These are phyloP conservation scores for Albifimbria verrucaria DNA, from an alignment of 2,329 filamentous ascomycete species.

Conservation along the genomic window DNA sequence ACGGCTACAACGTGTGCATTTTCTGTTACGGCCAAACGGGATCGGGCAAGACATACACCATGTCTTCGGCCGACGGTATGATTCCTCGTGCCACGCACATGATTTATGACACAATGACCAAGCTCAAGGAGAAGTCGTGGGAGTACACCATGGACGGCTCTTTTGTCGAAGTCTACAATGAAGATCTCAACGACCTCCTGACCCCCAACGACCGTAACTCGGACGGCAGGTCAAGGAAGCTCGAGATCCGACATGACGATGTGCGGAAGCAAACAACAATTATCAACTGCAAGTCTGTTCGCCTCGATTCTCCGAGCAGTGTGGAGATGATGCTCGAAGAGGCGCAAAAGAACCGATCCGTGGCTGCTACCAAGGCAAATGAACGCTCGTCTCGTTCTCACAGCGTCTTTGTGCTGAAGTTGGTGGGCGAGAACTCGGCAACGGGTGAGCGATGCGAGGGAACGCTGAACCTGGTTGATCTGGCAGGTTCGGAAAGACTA, in stretches of 20 bases:
- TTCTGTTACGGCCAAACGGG: slow-evolving; percentile 98
- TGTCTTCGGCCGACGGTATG: slow-evolving; percentile 90
- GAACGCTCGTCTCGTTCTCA: slow-evolving; percentile 92
- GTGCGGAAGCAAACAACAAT: slow-evolving; percentile 77
- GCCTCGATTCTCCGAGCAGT: slow-evolving; percentile 73
- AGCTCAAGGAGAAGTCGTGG: slow-evolving; percentile 89
- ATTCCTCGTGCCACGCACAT: slow-evolving; percentile 90
- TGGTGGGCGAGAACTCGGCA: slow-evolving; percentile 64
- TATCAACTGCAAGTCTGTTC: slow-evolving; percentile 73
- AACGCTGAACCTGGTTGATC: slow-evolving; percentile 90
- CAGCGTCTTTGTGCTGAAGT: slow-evolving; percentile 91
- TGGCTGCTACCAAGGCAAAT: slow-evolving; percentile 96
- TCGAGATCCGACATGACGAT: slow-evolving; percentile 86
- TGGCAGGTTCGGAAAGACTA: slow-evolving; percentile 88
- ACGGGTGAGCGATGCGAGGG: slow-evolving; percentile 86
- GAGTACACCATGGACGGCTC: slow-evolving; percentile 89
- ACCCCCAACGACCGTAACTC: slow-evolving; percentile 55
- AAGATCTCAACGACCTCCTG: slow-evolving; percentile 89
- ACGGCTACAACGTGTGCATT: slow-evolving; percentile 98
- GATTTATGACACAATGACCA: slow-evolving; percentile 84
- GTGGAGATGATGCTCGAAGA: slow-evolving; percentile 77
- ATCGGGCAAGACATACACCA: slow-evolving; percentile 94
- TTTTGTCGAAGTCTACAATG: slow-evolving; percentile 98
- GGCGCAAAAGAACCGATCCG: slow-evolving; percentile 82
- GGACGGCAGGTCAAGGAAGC: slow-evolving; percentile 72